phyloP scores from a whole-genome alignment of 495 filamentous ascomycete genomes.

The Aspergillus steynii region DNA sequence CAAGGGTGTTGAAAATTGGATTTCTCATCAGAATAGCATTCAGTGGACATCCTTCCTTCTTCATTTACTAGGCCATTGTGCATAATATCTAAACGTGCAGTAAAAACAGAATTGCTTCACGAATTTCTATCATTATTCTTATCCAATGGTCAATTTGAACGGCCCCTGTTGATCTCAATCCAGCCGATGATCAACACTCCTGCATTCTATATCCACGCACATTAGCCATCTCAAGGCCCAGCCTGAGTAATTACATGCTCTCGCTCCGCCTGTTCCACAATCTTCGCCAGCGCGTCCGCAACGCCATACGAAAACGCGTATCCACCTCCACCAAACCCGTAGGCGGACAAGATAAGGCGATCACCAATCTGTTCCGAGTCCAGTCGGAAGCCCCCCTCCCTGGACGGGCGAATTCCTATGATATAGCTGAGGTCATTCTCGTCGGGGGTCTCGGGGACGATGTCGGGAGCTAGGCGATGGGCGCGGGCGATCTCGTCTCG shows the following conservation, averaged over 20 bases:
- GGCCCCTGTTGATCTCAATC: not conserved
- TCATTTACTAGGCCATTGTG: too few species aligned
- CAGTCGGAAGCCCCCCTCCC: slow-evolving; percentile 41
- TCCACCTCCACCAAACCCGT: slow-evolving; percentile 46
- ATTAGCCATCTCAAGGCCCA: not conserved
- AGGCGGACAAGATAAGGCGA: slow-evolving; percentile 38
- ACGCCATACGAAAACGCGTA: slow-evolving; percentile 48
- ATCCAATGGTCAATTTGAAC: too few species aligned
- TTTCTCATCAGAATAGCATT: too few species aligned
- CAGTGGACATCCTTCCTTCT: too few species aligned
- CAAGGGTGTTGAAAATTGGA: too few species aligned
- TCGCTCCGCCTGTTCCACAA: slow-evolving; percentile 40
- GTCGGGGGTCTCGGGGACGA: slow-evolving; percentile 38
- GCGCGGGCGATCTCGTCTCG: slow-evolving; percentile 44
- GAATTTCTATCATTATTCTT: too few species aligned
- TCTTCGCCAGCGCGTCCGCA: slow-evolving; percentile 39
- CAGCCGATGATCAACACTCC: not conserved
- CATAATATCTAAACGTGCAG: too few species aligned
- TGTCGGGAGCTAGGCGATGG: slow-evolving; percentile 40
- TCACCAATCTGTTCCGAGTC: slow-evolving; percentile 32
- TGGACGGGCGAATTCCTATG: slow-evolving; percentile 42
- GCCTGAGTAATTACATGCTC: slow-evolving; percentile 29
- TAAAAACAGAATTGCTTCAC: too few species aligned
- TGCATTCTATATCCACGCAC: not conserved
- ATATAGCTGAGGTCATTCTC: slow-evolving; percentile 36